Percentiles rank a stretch among this genome's conserved stretches.
Conservation (phyloP, 139 green algal species). For the Coccomyxa sp. region DNA sequence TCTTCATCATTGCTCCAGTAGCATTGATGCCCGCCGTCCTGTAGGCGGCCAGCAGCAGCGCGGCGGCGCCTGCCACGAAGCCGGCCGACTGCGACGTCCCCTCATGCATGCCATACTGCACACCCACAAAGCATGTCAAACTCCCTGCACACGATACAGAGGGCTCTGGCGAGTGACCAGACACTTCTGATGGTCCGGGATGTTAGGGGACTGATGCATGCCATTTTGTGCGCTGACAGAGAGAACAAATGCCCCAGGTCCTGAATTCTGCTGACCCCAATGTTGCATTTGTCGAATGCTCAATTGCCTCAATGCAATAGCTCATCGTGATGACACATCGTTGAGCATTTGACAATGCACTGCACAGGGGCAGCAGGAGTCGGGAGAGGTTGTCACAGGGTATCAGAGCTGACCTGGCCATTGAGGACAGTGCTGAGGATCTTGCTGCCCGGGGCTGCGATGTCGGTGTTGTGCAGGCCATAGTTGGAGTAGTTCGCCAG, state of each 20-base stretch:
- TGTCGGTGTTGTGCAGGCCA: neutral
- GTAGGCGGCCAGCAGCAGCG: conserved; percentile 6
- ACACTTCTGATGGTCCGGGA: neutral
- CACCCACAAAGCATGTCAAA: neutral
- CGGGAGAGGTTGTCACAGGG: too few relatives aligned
- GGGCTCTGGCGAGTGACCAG: neutral
- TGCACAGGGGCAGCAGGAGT: too few relatives aligned
- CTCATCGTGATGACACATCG: too few relatives aligned
- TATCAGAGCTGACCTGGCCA: neutral
- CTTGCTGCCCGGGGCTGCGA: conserved; percentile 9
- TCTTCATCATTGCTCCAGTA: neutral
- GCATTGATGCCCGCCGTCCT: conserved; percentile 1
- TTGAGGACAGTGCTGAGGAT: conserved; percentile 16
- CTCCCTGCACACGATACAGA: neutral
- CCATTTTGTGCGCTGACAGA: too few relatives aligned
- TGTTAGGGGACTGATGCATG: too few relatives aligned
- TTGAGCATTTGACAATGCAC: too few relatives aligned
- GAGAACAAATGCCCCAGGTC: too few relatives aligned
- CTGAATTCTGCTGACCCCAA: too few relatives aligned
- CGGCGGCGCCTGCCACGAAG: conserved; percentile 9
- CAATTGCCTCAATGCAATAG: too few relatives aligned
- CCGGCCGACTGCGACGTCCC: conserved; percentile 15
- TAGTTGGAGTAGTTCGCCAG: conserved; percentile 20
- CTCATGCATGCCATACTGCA: conserved; percentile 8
- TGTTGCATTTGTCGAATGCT: too few relatives aligned